Evolutionary conservation across 129 eudicot genomes (phyloP), one percentile per base, ranked within the genome.

Genomic region (Centrapalus pauciflorus): DNA sequence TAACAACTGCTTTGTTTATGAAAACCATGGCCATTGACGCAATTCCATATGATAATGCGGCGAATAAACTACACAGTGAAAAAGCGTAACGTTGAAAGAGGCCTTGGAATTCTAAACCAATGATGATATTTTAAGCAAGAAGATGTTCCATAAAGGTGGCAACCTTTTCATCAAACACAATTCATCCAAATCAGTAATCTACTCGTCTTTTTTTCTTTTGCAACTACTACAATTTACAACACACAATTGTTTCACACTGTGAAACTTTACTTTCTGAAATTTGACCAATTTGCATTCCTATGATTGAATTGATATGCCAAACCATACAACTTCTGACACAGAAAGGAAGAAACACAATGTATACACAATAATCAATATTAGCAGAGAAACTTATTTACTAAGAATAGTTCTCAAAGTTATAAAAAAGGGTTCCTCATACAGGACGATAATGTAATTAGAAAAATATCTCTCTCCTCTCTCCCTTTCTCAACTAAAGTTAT

Each of bases 21-120:
- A 89, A 93, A 55, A 89, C 99, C 99, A 93, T 93, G 45, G 96
- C 99, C 99, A 93, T 93, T 34, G 99, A 93, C 59, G 96, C 79
- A 56, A 70, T 71, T 67, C 99, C 99, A 82, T 93, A 93, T 16
- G 99, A 93, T 45, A 93, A 61, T 50, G 96, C 99, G 50, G 99
- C 92, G 45, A 77, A 55, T 34, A 93, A 86, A 73, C 99, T 93
- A 61, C 79, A 83, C 32, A 11, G 75, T 13, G 29, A 50, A 19
- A 8, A 35, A 1, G 58, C 27, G 9, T 46, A 41, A 20, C 14
- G 34, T 58, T 56, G 17, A 7, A 34, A 46, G 11, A 67, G 34
- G 58, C 30, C 61, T 34, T 2, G 3, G n/a, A 24, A 11, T 17
- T 25, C 33, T 56, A 24, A 25, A 25, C 34, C 5, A 43, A 43